These are phyloP conservation scores for Triangularia verruculosa DNA, from an alignment of 2,329 filamentous ascomycete species.

Conservation along the genomic window DNA sequence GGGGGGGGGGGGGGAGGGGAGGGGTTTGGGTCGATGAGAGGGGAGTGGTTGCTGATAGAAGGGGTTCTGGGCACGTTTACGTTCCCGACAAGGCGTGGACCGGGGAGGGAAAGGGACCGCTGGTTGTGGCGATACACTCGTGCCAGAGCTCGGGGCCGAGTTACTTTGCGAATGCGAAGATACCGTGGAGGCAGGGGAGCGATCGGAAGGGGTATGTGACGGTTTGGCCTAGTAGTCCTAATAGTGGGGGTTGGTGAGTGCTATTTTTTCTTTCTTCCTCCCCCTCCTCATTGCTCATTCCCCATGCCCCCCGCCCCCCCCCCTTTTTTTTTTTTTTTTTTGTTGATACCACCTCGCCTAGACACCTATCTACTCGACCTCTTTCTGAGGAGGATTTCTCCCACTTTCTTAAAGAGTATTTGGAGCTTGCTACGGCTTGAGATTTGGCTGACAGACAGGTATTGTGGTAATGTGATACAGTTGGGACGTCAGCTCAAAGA, in stretches of 20 bases:
- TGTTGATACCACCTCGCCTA: no score
- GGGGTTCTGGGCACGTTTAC: conserved; percentile 33
- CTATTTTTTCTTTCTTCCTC: neutral
- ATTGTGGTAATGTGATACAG: conserved; percentile 23
- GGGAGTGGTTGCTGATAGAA: neutral
- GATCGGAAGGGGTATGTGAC: conserved; percentile 40
- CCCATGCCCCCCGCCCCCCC: neutral
- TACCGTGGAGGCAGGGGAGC: conserved; percentile 36
- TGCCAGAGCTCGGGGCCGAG: conserved; percentile 37
- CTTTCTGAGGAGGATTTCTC: no score
- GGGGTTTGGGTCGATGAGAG: neutral
- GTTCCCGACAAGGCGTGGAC: conserved; percentile 36
- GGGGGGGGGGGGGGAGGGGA: neutral
- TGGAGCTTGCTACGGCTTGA: no score
- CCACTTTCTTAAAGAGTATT: no score
- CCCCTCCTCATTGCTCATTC: neutral
- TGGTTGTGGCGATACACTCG: conserved; percentile 39
- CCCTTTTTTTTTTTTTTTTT: neutral
- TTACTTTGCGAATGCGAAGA: conserved; percentile 37
- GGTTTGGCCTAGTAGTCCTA: conserved; percentile 51
- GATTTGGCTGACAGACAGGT: no score
- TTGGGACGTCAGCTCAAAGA: conserved; percentile 55
- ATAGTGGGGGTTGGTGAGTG: conserved; percentile 39
- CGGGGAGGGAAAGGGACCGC: conserved; percentile 30
- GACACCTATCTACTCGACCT: no score